phyloP scores from a whole-genome alignment of 2,329 filamentous ascomycete species.

The Xylaria sp. region DNA sequence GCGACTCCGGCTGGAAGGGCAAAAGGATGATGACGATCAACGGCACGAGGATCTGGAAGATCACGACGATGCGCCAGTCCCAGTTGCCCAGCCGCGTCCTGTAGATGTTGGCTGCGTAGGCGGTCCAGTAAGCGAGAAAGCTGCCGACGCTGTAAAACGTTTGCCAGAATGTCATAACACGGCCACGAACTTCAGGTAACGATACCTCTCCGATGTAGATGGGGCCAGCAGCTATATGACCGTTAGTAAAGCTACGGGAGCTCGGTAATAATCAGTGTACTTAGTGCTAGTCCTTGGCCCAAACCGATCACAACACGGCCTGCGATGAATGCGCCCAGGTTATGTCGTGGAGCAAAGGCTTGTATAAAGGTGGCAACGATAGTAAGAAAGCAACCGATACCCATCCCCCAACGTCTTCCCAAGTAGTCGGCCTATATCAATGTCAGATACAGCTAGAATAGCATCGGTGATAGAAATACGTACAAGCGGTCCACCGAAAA shows the following conservation, averaged over 20 bases:
- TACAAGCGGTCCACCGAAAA: conserved; percentile 67
- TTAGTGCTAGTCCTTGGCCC: conserved; percentile 71
- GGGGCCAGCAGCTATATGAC: conserved; percentile 61
- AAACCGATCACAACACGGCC: conserved; percentile 73
- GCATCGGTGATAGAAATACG: conserved; percentile 17
- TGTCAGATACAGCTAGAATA: background rate
- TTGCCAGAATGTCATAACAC: conserved; percentile 74
- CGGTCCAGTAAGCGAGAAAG: conserved; percentile 70
- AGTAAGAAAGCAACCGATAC: conserved; percentile 65
- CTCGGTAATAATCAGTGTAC: conserved; percentile 23
- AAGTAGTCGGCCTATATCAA: conserved; percentile 56
- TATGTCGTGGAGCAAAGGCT: conserved; percentile 64
- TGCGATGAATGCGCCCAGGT: conserved; percentile 70
- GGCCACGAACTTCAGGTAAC: conserved; percentile 67
- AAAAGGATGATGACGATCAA: conserved; percentile 64
- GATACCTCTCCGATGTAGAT: conserved; percentile 75
- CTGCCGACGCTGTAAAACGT: conserved; percentile 69
- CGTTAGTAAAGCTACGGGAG: conserved; percentile 7
- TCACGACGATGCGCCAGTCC: conserved; percentile 76
- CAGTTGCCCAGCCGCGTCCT: conserved; percentile 64
- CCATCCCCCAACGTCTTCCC: conserved; percentile 70
- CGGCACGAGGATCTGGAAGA: conserved; percentile 75
- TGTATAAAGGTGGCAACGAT: conserved; percentile 74
- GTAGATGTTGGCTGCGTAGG: conserved; percentile 65
- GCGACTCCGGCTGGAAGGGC: conserved; percentile 70